Conservation (phyloP, 176 grass and related monocot genomes). For the Avena eriantha region DNA sequence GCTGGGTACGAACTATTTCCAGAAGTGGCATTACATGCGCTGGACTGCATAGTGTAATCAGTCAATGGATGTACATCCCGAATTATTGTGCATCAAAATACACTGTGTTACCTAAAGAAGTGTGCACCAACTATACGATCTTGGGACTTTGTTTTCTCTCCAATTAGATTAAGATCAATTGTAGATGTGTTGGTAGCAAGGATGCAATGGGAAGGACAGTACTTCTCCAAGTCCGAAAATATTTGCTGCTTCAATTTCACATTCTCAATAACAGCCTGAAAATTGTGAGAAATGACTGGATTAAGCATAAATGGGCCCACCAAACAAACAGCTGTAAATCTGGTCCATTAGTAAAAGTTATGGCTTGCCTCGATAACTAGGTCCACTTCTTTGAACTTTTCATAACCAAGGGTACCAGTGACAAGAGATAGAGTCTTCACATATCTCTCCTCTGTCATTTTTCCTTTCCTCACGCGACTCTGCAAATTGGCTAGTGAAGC, state of each 20-base stretch:
- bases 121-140: constrained; percentile 86
- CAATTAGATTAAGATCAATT: constrained; percentile 94
- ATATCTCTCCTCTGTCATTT: constrained; percentile 82
- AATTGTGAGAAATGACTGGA: constrained; percentile 36
- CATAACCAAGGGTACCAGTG: constrained; percentile 81
- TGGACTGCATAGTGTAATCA: constrained; percentile 60
- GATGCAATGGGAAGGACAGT: constrained; percentile 75
- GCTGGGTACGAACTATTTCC: constrained; percentile 83
- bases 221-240: constrained; percentile 85
- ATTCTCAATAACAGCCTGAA: constrained; percentile 86
- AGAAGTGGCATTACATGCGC: constrained; percentile 93
- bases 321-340: neutral
- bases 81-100: constrained; percentile 13
- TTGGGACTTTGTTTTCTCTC: constrained; percentile 80
- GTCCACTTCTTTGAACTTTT: constrained; percentile 77
- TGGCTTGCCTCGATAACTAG: constrained; percentile 85
- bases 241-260: constrained; percentile 91
- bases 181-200: constrained; percentile 97
- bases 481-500: constrained; percentile 74
- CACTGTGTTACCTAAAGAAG: constrained; percentile 85
- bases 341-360: neutral
- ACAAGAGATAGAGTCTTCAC: constrained; percentile 78
- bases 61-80: constrained; percentile 2
- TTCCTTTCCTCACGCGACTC: constrained; percentile 83
- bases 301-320: neutral